Evolutionary conservation across 2,329 filamentous ascomycete genomes (phyloP), one percentile per base, ranked within the genome.

Genomic region (Alternaria sp.): DNA sequence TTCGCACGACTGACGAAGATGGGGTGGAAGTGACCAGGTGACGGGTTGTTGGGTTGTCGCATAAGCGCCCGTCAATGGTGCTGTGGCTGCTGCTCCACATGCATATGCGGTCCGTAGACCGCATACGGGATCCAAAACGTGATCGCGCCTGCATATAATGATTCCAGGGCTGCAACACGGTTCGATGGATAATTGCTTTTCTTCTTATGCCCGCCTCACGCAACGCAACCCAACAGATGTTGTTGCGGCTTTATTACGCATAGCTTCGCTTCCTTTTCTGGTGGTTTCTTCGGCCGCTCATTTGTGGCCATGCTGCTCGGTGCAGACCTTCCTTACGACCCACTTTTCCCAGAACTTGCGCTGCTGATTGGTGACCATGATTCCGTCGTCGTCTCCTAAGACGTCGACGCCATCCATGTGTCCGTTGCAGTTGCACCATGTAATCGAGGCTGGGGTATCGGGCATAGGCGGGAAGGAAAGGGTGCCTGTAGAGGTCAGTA

Each of bases 321-420:
- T 76, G 76, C 85, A 87, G 23, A 62, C 61, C 64, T 82, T 76
- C 50, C 83, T 76, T 12, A 86, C 71, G 12, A 85, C 83, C 86
- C 86, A 88, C 67, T 82, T 82, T 73, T 88, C 85, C 86, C 85
- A 87, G 57, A 82, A 78, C 68, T 86, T 86, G 55, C 86, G 81
- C 68, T 86, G 84, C 36, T 75, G 69, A 64, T 83, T 81, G n/a
- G 78, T 81, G 5, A 86, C 84, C 43, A 73, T 74, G 4, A 77
- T 62, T 1, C 85, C 85, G 66, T 86, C 81, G 67, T 87, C 81
- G 67, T 87, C 86, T 15, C 78, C 81, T 6, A 87, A 73, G 21
- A 81, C 79, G 25, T 85, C 83, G 8, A 80, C 77, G 57, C 75
- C 80, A 49, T 81, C 79, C 56, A 80, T 71, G 73, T 78, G 79